Evolutionary conservation across 2,329 filamentous ascomycete species (phyloP).

Genomic region (Botryosphaeria dothidea): DNA sequence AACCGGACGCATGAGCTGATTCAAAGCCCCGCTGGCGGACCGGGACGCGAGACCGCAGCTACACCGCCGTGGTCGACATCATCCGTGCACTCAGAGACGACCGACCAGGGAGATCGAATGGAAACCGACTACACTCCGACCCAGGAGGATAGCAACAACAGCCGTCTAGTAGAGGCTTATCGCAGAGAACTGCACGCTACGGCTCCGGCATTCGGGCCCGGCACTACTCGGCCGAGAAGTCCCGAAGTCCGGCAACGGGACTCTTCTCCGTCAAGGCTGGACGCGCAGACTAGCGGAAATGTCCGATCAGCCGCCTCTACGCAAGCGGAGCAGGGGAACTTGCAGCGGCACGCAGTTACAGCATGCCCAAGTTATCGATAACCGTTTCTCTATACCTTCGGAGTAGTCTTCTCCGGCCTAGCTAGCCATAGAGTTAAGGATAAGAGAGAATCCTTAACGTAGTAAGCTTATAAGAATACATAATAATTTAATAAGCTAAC

Average conservation of each 20-base stretch:
- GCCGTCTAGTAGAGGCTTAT: neutral
- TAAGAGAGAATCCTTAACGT: neutral
- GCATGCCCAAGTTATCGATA: neutral
- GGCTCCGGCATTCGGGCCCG: neutral
- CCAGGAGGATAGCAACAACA: neutral
- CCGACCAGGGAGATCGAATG: neutral
- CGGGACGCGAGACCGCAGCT: neutral
- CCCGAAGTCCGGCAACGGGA: neutral
- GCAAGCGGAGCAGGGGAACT: neutral
- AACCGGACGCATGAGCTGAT: neutral
- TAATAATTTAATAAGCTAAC: neutral
- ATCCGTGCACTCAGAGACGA: neutral
- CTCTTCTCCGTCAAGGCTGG: neutral
- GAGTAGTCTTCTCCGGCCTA: neutral
- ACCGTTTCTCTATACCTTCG: neutral
- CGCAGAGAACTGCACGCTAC: neutral
- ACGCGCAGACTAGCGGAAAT: neutral
- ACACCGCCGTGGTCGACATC: neutral
- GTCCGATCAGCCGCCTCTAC: neutral
- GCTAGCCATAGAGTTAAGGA: neutral
- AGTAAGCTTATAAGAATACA: neutral
- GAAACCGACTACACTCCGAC: neutral
- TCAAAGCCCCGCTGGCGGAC: neutral
- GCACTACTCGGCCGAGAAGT: neutral
- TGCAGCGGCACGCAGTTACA: neutral